A percentile compares a stretch with the other conserved stretches of the same genome.
phyloP scores from a whole-genome alignment of 768 basidiomycete species.

The Clavaria fumosa region DNA sequence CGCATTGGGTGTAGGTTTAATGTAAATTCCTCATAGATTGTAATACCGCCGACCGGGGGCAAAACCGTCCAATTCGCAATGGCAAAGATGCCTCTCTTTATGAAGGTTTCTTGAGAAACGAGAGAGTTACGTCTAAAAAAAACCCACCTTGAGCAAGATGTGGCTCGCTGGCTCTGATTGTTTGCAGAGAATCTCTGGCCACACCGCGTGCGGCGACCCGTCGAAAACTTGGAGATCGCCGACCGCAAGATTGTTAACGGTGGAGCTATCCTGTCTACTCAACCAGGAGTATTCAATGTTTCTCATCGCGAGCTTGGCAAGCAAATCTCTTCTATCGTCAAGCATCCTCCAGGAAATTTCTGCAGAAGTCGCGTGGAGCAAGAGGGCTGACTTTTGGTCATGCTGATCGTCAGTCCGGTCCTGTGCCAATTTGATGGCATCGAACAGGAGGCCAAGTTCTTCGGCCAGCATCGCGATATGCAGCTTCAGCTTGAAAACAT shows the following conservation, averaged over 20 bases:
- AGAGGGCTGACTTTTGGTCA: slow-evolving; percentile 66
- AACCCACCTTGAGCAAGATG: slow-evolving; percentile 50
- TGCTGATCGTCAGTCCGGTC: slow-evolving; percentile 50
- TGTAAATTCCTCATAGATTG: slow-evolving; percentile 72
- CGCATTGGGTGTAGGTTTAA: slow-evolving; percentile 75
- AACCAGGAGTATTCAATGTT: slow-evolving; percentile 71
- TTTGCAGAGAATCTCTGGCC: slow-evolving; percentile 80
- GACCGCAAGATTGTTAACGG: slow-evolving; percentile 59
- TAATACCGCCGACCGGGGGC: slow-evolving; percentile 88
- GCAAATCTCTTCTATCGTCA: slow-evolving; percentile 49
- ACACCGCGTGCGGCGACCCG: slow-evolving; percentile 64
- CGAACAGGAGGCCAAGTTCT: slow-evolving; percentile 73
- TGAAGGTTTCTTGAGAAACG: slow-evolving; percentile 6
- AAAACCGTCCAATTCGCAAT: slow-evolving; percentile 68
- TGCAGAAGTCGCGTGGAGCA: slow-evolving; percentile 65
- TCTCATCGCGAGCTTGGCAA: slow-evolving; percentile 76
- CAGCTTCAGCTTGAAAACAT: slow-evolving; percentile 51
- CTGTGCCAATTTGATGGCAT: slow-evolving; percentile 72
- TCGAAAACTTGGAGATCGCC: slow-evolving; percentile 76
- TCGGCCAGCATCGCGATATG: slow-evolving; percentile 61
- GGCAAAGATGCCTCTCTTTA: slow-evolving; percentile 56
- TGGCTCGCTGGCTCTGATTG: slow-evolving; percentile 55
- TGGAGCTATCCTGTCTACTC: slow-evolving; percentile 77
- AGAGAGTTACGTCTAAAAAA: not conserved
- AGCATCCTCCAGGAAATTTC: slow-evolving; percentile 92